Base-by-base conservation (phyloP, 78 protist genomes). In the Dictyostelium firmibasis region DNA sequence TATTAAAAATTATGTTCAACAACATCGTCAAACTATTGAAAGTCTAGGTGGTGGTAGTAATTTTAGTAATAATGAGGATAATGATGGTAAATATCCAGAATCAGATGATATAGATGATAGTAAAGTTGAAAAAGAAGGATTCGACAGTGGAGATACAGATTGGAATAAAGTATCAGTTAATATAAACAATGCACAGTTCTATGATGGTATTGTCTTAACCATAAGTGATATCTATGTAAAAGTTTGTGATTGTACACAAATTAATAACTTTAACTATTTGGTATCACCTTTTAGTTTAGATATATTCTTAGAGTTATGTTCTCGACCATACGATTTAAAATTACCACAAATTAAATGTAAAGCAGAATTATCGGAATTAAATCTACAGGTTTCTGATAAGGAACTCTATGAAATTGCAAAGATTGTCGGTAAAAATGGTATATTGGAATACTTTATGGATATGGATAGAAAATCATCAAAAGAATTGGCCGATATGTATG, bases 171-270 rank as follows among this genome's bases (percentile, higher is more conserved):
- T 64, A 1, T 36, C 33, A 36, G 13, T 89, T 5, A 89, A 89
- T 81, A 35, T 89, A 1, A 89, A 89, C 64, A 89, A 81, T 47
- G 86, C 94, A 0, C 94, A 89, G 36, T 89, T 89, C n/a, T 89
- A 89, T 50, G 94, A 89, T 43, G 94, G 94, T 43, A 70, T 89
- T 11, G n/a, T 75, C 31, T 44, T 89, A 27, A 72, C 53, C 3
- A n/a, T 41, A 8, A 67, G 74, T 10, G 85, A 77, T n/a, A 69
- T 81, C 6, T 18, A 44, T 23, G 41, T 89, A 8, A 89, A 77
- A 50, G 75, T 89, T n/a, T 89, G 94, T 25, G 70, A 69, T 18
- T 81, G 72, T 33, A 64, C 94, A 1, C 62, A 89, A 62, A 53
- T 87, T 27, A 36, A 53, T 3, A 62, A 87, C 18, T 89, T 23